Conservation (phyloP, 2,329 filamentous ascomycete genomes). For the Cytospora schulzeri region DNA sequence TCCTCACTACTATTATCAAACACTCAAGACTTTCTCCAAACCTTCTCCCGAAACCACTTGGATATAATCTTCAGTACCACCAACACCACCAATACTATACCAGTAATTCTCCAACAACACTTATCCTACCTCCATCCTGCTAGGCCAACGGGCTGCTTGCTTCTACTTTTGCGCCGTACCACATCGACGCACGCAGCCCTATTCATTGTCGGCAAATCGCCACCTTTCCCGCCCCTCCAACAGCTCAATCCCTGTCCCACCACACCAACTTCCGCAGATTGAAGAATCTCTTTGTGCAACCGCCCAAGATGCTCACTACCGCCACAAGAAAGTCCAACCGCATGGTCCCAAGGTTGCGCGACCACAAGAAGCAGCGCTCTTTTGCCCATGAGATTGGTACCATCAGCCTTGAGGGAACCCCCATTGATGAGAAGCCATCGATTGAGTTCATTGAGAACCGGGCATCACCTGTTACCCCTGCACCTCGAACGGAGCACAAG, state of each 20-base stretch:
- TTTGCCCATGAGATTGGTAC: slow-evolving; percentile 25
- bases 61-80: neutral
- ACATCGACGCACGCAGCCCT: slow-evolving; percentile 27
- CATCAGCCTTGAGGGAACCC: slow-evolving; percentile 24
- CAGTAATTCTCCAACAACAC: neutral
- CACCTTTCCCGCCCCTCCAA: slow-evolving; percentile 8
- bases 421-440: slow-evolving; percentile 22
- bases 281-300: slow-evolving; percentile 3
- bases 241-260: slow-evolving; percentile 14
- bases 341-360: slow-evolving; percentile 13
- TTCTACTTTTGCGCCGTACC: slow-evolving; percentile 5
- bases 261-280: slow-evolving; percentile 3
- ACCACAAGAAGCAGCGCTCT: slow-evolving; percentile 17
- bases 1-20: slow-evolving; percentile 7
- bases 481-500: slow-evolving; percentile 1
- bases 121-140: neutral
- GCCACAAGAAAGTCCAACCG: slow-evolving; percentile 22
- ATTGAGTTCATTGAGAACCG: slow-evolving; percentile 24
- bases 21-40: slow-evolving; percentile 6
- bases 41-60: slow-evolving; percentile 6
- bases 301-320: slow-evolving; percentile 26
- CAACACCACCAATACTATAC: neutral
- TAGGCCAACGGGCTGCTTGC: slow-evolving; percentile 27
- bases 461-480: slow-evolving; percentile 26
- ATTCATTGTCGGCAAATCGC: neutral